Evolutionary conservation across 2,329 filamentous ascomycete genomes (phyloP).

Genomic region (Botrytis byssoidea): DNA sequence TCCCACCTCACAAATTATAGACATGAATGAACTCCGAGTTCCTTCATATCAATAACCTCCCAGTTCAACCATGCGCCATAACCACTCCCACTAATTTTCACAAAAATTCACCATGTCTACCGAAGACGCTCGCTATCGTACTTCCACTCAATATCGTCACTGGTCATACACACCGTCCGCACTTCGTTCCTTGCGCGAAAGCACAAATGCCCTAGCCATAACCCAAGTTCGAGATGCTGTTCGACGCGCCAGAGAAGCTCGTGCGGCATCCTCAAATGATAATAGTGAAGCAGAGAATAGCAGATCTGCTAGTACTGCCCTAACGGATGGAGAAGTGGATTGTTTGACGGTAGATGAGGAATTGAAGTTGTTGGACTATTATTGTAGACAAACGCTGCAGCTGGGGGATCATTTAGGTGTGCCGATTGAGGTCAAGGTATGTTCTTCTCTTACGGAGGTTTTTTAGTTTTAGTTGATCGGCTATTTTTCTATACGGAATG

Average conservation of each 20-base stretch:
- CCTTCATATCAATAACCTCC: not conserved
- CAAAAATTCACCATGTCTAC: conserved; percentile 17
- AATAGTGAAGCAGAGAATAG: conserved; percentile 39
- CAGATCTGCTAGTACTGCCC: conserved; percentile 28
- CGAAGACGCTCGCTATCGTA: conserved; percentile 88
- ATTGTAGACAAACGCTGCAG: conserved; percentile 60
- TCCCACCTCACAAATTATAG: not conserved
- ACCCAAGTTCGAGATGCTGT: conserved; percentile 62
- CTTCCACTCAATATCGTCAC: conserved; percentile 83
- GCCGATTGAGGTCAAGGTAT: conserved; percentile 59
- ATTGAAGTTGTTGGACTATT: conserved; percentile 75
- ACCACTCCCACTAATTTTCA: not conserved
- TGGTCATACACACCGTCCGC: conserved; percentile 86
- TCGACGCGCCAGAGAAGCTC: conserved; percentile 46
- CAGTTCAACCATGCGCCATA: not conserved
- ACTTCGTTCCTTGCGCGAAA: conserved; percentile 68
- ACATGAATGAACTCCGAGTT: not conserved
- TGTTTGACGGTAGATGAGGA: conserved; percentile 85
- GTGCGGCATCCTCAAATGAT: conserved; percentile 37
- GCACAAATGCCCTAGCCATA: conserved; percentile 77
- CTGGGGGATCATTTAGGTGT: conserved; percentile 60
- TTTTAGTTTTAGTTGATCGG: not conserved
- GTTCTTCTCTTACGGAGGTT: conserved; percentile 24
- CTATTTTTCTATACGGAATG: accelerated
- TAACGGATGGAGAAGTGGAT: conserved; percentile 55